Conservation (phyloP, 75 land plant genomes). For the Pinus taeda region DNA sequence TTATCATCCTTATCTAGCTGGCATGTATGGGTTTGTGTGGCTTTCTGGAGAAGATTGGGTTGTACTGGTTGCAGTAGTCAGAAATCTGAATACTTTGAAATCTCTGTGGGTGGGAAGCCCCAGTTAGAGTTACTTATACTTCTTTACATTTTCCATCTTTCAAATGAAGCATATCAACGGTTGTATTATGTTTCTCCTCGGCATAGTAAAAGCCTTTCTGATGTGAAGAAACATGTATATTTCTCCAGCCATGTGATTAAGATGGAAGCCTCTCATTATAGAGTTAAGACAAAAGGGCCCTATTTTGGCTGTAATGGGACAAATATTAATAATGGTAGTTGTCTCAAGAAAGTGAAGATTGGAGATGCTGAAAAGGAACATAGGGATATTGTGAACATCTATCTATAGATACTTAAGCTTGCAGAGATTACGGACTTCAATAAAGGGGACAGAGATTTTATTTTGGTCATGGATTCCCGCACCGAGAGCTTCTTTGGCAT, state of each 20-base stretch:
- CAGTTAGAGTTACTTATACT: conserved; percentile 71
- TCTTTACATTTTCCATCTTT: conserved; percentile 56
- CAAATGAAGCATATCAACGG: conserved; percentile 36
- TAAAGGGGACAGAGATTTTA: too few relatives aligned
- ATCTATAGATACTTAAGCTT: too few relatives aligned
- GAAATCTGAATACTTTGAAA: conserved; percentile 80
- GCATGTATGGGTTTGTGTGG: conserved; percentile 47
- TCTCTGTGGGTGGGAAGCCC: conserved; percentile 69
- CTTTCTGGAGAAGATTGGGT: conserved; percentile 68
- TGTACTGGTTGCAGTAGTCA: conserved; percentile 62
- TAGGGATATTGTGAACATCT: too few relatives aligned
- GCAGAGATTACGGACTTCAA: too few relatives aligned
- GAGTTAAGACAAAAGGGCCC: conserved; percentile 5
- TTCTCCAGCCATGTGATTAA: conserved; percentile 4
- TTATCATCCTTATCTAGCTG: conserved; percentile 49
- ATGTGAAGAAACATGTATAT: conserved; percentile 5
- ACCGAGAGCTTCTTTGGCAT: too few relatives aligned
- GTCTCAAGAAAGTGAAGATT: neutral
- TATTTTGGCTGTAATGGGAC: neutral
- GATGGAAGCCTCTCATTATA: neutral
- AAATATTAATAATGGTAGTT: neutral
- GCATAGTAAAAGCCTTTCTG: conserved; percentile 5
- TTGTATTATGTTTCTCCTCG: conserved; percentile 20
- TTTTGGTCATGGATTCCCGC: too few relatives aligned
- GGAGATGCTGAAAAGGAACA: conserved; percentile 8